Percentiles rank a stretch among this genome's conserved stretches.
Evolutionary conservation across 768 basidiomycete genomes (phyloP).

Genomic region (Leccinum arenicola): DNA sequence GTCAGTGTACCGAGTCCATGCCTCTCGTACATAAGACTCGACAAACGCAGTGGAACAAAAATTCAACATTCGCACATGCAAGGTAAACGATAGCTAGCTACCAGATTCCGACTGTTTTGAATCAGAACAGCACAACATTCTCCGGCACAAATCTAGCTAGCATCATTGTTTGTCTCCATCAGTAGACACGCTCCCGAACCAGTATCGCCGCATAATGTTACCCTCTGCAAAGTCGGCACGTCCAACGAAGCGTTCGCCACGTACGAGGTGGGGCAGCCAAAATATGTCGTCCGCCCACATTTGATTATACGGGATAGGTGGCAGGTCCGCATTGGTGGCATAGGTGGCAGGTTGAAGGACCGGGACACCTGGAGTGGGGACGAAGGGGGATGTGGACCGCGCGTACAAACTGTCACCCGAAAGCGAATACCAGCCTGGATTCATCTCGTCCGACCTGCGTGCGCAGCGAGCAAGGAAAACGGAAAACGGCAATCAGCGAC

Average conservation of each 20-base stretch:
- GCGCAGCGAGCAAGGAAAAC: background rate
- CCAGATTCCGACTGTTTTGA: background rate
- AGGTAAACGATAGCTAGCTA: background rate
- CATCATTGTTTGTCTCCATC: background rate
- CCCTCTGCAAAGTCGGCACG: conserved; percentile 67
- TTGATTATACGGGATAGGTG: conserved; percentile 53
- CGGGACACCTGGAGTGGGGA: background rate
- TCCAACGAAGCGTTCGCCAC: conserved; percentile 42
- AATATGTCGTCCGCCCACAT: conserved; percentile 63
- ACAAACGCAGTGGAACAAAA: background rate
- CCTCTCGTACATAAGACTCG: conserved; percentile 13
- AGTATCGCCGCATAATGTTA: conserved; percentile 71
- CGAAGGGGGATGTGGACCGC: background rate
- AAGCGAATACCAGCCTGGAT: conserved; percentile 71
- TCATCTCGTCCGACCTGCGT: conserved; percentile 82
- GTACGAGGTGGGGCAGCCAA: conserved; percentile 67
- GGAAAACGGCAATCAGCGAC: background rate
- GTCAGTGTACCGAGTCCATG: background rate
- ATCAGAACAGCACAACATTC: background rate
- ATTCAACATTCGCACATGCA: conserved; percentile 42
- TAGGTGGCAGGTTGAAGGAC: background rate
- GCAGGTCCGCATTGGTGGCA: conserved; percentile 5
- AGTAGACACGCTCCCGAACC: conserved; percentile 60
- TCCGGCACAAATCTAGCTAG: background rate
- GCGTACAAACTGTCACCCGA: conserved; percentile 21